phyloP scores from a whole-genome alignment of 768 basidiomycete genomes.

The Hericium coralloides region DNA sequence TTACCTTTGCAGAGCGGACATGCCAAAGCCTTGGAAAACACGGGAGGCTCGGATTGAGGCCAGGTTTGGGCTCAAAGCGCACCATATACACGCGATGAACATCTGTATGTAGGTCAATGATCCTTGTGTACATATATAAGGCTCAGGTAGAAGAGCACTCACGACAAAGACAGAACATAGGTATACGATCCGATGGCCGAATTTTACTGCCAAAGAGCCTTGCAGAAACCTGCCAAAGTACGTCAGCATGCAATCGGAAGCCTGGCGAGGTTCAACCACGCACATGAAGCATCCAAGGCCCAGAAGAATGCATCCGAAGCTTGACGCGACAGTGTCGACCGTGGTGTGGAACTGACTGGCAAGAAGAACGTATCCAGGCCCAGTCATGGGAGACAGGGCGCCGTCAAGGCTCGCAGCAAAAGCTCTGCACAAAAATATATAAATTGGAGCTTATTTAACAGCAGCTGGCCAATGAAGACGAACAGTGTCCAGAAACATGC shows the following conservation, averaged over 20 bases:
- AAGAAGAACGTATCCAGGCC: conserved; percentile 33
- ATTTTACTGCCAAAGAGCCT: conserved; percentile 33
- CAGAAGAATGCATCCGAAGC: conserved; percentile 32
- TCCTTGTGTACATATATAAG: background rate
- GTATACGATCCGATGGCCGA: conserved; percentile 37
- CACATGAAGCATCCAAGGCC: conserved; percentile 36
- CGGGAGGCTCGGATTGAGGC: conserved; percentile 33
- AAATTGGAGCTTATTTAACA: too few species aligned
- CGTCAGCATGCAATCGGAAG: background rate
- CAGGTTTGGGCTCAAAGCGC: conserved; percentile 32
- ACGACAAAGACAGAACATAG: conserved; percentile 31
- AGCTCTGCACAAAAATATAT: conserved; percentile 19
- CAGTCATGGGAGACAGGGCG: conserved; percentile 34
- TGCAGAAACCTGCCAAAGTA: conserved; percentile 25
- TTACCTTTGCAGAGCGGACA: conserved; percentile 34
- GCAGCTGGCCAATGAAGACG: conserved; percentile 1
- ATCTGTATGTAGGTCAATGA: conserved; percentile 19
- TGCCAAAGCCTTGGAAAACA: conserved; percentile 38
- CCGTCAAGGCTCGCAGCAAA: conserved; percentile 34
- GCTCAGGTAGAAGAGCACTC: background rate
- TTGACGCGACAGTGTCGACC: conserved; percentile 34
- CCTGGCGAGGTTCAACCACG: background rate
- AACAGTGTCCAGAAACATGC: conserved; percentile 38
- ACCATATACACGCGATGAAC: conserved; percentile 38
- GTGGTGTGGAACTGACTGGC: conserved; percentile 31